Conservation (phyloP, 148 eudicot genomes). For the Euryodendron excelsum region DNA sequence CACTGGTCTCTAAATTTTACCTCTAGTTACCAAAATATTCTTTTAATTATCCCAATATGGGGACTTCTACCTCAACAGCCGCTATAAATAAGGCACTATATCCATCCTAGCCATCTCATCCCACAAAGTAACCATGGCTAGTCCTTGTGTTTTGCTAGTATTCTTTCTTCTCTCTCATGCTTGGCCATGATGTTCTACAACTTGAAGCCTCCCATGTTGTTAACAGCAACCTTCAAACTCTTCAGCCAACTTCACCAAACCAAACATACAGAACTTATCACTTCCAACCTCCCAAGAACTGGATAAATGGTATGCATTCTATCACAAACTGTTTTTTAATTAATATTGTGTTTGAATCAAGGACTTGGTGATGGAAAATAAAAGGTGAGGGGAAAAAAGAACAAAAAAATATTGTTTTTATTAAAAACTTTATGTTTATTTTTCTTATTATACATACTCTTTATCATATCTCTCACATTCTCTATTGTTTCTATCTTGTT, state of each 20-base stretch:
- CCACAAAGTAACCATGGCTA: constrained; percentile 7
- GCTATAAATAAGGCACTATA: background rate
- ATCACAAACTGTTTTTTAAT: too few species aligned
- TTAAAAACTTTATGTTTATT: too few species aligned
- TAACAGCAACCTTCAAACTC: constrained; percentile 4
- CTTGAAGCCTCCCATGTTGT: constrained; percentile 38
- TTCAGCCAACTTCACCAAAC: background rate
- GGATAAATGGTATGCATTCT: constrained; percentile 58
- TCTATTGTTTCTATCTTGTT: background rate
- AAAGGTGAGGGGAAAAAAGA: too few species aligned
- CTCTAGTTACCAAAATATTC: background rate
- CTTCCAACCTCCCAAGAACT: constrained; percentile 67
- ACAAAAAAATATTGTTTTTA: too few species aligned
- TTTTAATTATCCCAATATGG: background rate
- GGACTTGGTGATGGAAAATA: too few species aligned
- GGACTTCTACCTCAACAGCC: background rate
- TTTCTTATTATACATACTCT: background rate
- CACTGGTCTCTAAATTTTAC: background rate
- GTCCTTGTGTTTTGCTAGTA: background rate
- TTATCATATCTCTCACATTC: background rate
- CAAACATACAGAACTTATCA: constrained; percentile 58
- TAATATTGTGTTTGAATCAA: too few species aligned
- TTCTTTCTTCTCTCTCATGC: constrained; percentile 6
- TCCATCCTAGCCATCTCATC: background rate
- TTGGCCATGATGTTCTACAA: constrained; percentile 14